Evolutionary conservation across 495 filamentous ascomycete genomes (phyloP).

Genomic region (Penicillium arizonense): DNA sequence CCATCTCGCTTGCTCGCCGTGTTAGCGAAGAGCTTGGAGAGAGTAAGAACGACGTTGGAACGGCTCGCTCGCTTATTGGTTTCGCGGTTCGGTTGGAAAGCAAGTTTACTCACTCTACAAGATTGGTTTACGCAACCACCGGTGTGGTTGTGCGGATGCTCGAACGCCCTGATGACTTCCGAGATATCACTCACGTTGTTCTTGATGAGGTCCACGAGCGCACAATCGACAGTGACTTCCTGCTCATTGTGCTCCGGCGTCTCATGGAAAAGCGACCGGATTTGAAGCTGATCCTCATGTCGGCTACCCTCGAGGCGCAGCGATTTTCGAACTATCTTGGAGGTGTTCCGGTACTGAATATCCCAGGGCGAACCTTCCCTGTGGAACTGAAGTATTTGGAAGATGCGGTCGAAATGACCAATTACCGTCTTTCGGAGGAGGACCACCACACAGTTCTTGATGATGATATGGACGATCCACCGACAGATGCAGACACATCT

Average conservation of each 20-base stretch:
- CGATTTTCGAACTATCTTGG: conserved; percentile 85
- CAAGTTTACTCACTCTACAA: conserved; percentile 73
- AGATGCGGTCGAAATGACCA: conserved; percentile 83
- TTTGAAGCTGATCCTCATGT: conserved; percentile 89
- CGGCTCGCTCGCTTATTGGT: conserved; percentile 77
- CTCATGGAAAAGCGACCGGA: conserved; percentile 69
- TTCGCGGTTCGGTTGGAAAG: conserved; percentile 92
- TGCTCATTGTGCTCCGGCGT: conserved; percentile 84
- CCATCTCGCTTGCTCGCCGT: conserved; percentile 84
- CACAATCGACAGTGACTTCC: conserved; percentile 92
- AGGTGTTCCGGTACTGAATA: conserved; percentile 78
- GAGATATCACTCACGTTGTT: conserved; percentile 87
- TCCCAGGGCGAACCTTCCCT: conserved; percentile 91
- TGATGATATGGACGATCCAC: conserved; percentile 48
- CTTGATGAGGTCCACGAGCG: conserved; percentile 95
- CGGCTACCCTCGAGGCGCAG: conserved; percentile 89
- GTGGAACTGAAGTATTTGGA: conserved; percentile 85
- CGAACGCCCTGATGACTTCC: conserved; percentile 78
- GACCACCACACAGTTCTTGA: conserved; percentile 40
- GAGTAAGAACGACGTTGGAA: conserved; percentile 75
- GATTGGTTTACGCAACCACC: conserved; percentile 80
- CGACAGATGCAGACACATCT: conserved; percentile 32
- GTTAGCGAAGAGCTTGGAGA: conserved; percentile 96
- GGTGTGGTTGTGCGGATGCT: conserved; percentile 98
- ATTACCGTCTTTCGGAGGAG: conserved; percentile 60